Base-by-base conservation (phyloP, 108 stramenopile genomes). In the Cylindrotheca closterium region DNA sequence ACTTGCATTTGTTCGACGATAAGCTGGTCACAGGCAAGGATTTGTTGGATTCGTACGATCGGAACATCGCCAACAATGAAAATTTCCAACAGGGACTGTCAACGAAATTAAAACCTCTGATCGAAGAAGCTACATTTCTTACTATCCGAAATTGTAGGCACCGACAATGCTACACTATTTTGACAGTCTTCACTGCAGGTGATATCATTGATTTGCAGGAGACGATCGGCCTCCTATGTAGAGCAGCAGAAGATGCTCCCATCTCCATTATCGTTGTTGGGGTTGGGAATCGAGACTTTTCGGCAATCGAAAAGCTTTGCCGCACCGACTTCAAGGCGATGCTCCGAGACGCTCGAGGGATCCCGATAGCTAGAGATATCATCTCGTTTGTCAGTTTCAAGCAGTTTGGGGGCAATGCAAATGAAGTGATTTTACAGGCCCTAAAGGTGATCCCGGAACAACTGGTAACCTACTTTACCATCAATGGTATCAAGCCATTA, bases 141-240 rank as follows among this genome's bases (percentile, higher is more conserved):
- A 77, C 88, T 3, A 81, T 75, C 48, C 45, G 45, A 46, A 5
- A 31, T 1, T 71, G 50, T 10, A 54, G 70, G 50, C 37, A 57
- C 47, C 70, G 77, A 23, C 77, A 71, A 51, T 68, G 77, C 23
- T 74, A 77, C 54, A 69, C 73, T 26, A 66, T 94, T 10, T 74
- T 97, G 30, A 65, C 89, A 53, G 75, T 97, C 19, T 83, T 97
- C 50, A 94, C 93, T 0, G 94, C 96, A 54, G 96, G 96, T 15
- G 68, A 73, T 33, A 81, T 97, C 60, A 67, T 54, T 46, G 94
- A 97, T 63, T 65, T 94, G 67, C 62, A 75, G 23, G 71, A 72
- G n/a, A 89, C 93, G 8, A 63, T 80, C 56, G 61, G 76, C 19
- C 31, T 86, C 8, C 60, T 88, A 30, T 72, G 58, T 73, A 60